Evolutionary conservation across 805 yeast genomes (phyloP), one percentile per base, ranked within the genome.

Genomic region (Danielozyma ontarioensis): DNA sequence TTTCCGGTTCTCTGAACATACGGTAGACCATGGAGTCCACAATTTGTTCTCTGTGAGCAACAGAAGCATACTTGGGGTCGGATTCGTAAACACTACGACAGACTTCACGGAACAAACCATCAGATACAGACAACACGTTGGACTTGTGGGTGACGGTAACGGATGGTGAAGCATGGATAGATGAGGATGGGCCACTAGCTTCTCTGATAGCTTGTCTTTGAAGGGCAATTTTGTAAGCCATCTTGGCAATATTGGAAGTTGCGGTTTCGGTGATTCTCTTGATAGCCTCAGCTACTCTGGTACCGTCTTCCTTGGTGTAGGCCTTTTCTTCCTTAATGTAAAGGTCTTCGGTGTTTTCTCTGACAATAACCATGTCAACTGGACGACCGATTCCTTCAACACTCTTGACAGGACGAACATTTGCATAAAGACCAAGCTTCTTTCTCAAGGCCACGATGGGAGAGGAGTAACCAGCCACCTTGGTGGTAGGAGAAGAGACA

Each of bases 21-120:
- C 96, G 78, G 78, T 93, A 93, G 37, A 93, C 98, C 98, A 93
- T 93, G 11, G 97, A 89, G 70, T 93, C 98, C 29, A 93, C 97
- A 59, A 93, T 90, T 70, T 93, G 98, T 70, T 93, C 97, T 59
- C 84, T 84, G 62, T 86, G 74, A 29, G 68, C 73, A 37, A 93
- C 70, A 8, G 74, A 56, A 22, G 69, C 70, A 61, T 74, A 89
- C 25, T 68, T 78, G 33, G 64, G 64, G 60, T 80, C 72, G 37
- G 75, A 67, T 32, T 67, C 75, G 58, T 77, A 82, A 29, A 78
- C 76, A 40, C 64, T 62, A 48, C 73, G 72, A 50, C 83, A 72
- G 25, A 93, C 76, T 71, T 93, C 97, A 59, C 98, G 80, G 80
- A 93, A 93, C 48, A 93, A 72, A 42, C 98, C 98, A 63, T 93